These are phyloP conservation scores for Babesia ovata DNA, from an alignment of 169 alveolate genomes.

Conservation along the genomic window DNA sequence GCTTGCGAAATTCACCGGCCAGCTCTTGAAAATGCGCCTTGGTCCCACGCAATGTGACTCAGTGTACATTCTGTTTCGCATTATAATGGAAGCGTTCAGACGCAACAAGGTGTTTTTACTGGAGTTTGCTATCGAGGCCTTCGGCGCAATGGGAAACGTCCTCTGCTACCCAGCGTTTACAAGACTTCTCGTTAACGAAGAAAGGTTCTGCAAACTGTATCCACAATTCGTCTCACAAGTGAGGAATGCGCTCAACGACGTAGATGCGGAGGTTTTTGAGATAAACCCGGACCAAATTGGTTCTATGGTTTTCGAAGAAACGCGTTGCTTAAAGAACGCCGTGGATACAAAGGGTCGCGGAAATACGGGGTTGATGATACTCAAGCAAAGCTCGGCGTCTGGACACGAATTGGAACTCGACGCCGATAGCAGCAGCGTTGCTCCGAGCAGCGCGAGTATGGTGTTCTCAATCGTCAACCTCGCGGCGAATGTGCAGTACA, in stretches of 20 bases:
- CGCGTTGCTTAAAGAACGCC: slow-evolving; percentile 40
- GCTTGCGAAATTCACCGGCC: slow-evolving; percentile 46
- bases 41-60: slow-evolving; percentile 58
- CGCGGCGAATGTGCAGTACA: slow-evolving; percentile 44
- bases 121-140: slow-evolving; percentile 64
- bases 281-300: slow-evolving; percentile 2
- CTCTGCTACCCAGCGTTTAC: slow-evolving; percentile 56
- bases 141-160: slow-evolving; percentile 53
- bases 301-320: slow-evolving; percentile 22
- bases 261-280: slow-evolving; percentile 24
- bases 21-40: slow-evolving; percentile 42
- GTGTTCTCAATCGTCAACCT: slow-evolving; percentile 44
- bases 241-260: slow-evolving; percentile 28
- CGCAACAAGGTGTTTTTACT: slow-evolving; percentile 29
- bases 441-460: slow-evolving; percentile 43
- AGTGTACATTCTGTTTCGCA: slow-evolving; percentile 48
- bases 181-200: slow-evolving; percentile 41
- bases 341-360: slow-evolving; percentile 41
- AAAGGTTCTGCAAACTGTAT: slow-evolving; percentile 36
- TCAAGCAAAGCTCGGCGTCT: slow-evolving; percentile 44
- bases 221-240: slow-evolving; percentile 45
- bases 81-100: slow-evolving; percentile 53
- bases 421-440: neutral
- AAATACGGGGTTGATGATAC: slow-evolving; percentile 31
- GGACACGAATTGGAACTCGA: slow-evolving; percentile 40